Base-by-base conservation (phyloP, 2,329 filamentous ascomycete genomes). In the Aspergillus sp. region DNA sequence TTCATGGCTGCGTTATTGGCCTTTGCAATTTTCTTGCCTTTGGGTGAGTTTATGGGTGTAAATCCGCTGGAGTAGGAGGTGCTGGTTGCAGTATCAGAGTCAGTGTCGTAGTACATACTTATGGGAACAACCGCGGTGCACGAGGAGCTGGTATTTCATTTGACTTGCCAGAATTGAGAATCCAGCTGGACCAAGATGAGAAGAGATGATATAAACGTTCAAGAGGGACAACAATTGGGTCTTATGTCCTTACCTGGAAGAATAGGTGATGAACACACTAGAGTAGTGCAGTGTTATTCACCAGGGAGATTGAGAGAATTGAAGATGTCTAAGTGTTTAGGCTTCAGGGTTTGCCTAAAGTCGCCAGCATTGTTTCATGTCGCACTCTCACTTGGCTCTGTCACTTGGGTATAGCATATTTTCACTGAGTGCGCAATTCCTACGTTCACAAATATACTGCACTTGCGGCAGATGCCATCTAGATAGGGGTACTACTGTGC, bases 21-120 rank as follows among this genome's bases (percentile, higher is more conserved):
- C 6, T 9, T 17, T 11, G 33, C 52, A 11, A 47, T 39, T n/a
- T 17, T n/a, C 11, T 37, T 8, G 40, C 49, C 41, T 12, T 41
- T 23, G 41, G 41, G 55, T n/a, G 46, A 40, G 44, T 58, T 58
- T 27, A 58, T 50, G 31, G 56, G 51, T 6, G 51, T 58, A 45
- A 58, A 58, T 5, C 19, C 6, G 8, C 27, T n/a, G n/a, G 46
- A 37, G 33, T 4, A 8, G 15, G 39, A 37, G 37, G 25, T 4
- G 40, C 5, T 4, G 25, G 35, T 6, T 31, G 31, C 6, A 15
- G 9, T 21, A 33, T 44, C 25, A 17, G 12, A 6, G 31, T 54
- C 41, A 23, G 37, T 52, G 19, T 48, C 21, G 31, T 41, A 35
- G 41, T 52, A 17, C 35, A 52, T 56, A 15, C 21, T 43, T 12